These are phyloP conservation scores for Chlorophyllum brunneum DNA, from an alignment of 768 basidiomycete genomes.

Conservation along the genomic window DNA sequence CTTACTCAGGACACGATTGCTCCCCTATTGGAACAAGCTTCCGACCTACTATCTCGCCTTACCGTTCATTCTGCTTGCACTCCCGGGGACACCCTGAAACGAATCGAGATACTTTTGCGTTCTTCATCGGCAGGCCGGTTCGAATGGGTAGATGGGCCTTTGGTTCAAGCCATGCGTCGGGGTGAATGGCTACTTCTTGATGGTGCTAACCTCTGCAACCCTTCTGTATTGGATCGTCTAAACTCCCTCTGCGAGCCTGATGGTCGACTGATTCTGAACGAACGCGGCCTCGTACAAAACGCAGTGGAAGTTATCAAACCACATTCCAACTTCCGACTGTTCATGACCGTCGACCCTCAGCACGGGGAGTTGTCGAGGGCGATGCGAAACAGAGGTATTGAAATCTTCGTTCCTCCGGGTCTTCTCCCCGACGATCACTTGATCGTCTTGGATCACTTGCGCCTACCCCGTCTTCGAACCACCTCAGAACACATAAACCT, in stretches of 20 bases:
- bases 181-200: constrained; percentile 92
- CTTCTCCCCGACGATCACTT: constrained; percentile 41
- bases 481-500: not conserved
- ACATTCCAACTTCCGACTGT: constrained; percentile 85
- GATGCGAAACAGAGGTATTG: constrained; percentile 96
- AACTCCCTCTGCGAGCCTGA: constrained; percentile 93
- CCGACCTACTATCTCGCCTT: constrained; percentile 14
- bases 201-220: constrained; percentile 90
- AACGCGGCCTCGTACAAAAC: constrained; percentile 82
- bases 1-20: constrained; percentile 1
- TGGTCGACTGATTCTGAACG: constrained; percentile 81
- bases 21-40: constrained; percentile 3
- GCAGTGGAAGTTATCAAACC: constrained; percentile 71
- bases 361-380: constrained; percentile 94
- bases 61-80: not conserved
- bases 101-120: not conserved
- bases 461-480: constrained; percentile 36
- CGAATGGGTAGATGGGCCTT: constrained; percentile 94
- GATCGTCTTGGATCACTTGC: constrained; percentile 42
- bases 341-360: constrained; percentile 91
- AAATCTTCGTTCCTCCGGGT: constrained; percentile 53
- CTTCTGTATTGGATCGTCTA: constrained; percentile 93
- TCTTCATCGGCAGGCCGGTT: constrained; percentile 50
- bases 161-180: constrained; percentile 78
- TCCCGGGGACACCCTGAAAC: not conserved